Evolutionary conservation across 1,284 basidiomycete species (phyloP).

Genomic region (Fistulina hepatica): DNA sequence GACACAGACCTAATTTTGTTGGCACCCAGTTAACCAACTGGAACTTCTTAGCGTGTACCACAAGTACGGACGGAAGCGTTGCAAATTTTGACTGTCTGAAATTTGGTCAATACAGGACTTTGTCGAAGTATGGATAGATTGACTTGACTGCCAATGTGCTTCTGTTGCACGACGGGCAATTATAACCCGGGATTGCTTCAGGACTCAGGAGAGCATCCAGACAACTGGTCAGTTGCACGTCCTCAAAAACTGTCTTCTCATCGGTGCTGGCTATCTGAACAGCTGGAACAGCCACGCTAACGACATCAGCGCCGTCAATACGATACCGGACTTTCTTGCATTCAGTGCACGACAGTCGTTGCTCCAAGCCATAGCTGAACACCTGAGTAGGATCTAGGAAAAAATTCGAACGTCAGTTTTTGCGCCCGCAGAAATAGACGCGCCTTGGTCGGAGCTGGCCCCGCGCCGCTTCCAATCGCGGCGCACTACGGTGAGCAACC

Average conservation of each 20-base stretch:
- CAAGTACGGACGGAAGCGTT: slow-evolving; percentile 82
- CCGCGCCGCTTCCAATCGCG: too few relatives aligned
- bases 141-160: slow-evolving; percentile 35
- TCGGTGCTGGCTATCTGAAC: slow-evolving; percentile 39
- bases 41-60: slow-evolving; percentile 91
- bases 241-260: slow-evolving; percentile 58
- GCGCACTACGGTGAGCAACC: slow-evolving; percentile 66
- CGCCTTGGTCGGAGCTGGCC: too few relatives aligned
- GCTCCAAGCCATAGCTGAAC: slow-evolving; percentile 80
- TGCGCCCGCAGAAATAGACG: too few relatives aligned
- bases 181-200: slow-evolving; percentile 70
- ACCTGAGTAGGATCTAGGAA: slow-evolving; percentile 55
- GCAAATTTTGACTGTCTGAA: slow-evolving; percentile 65
- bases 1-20: slow-evolving; percentile 70
- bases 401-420: slow-evolving; percentile 1
- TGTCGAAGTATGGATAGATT: slow-evolving; percentile 9
- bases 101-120: not conserved
- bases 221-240: slow-evolving; percentile 61
- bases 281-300: slow-evolving; percentile 75
- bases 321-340: slow-evolving; percentile 89
- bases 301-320: slow-evolving; percentile 66
- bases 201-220: slow-evolving; percentile 54
- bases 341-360: slow-evolving; percentile 71
- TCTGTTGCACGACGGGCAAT: slow-evolving; percentile 38
- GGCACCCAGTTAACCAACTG: slow-evolving; percentile 97